These are phyloP conservation scores for Sicyos edulis DNA, from an alignment of 306 rosid genomes.

Conservation along the genomic window DNA sequence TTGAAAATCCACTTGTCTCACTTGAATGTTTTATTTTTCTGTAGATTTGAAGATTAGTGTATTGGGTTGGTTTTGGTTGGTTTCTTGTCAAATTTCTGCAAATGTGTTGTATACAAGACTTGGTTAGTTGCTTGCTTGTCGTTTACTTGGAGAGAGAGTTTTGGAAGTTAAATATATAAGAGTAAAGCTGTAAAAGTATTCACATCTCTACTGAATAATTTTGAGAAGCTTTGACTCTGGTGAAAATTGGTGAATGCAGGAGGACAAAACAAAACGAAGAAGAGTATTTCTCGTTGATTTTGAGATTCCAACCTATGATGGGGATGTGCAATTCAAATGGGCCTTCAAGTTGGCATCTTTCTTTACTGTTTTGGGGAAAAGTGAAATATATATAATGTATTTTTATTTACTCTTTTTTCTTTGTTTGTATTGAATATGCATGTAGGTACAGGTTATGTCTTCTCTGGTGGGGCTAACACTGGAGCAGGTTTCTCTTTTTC, in stretches of 20 bases:
- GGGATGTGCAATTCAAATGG: slow-evolving; percentile 31
- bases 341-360: slow-evolving; percentile 35
- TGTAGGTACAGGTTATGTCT: slow-evolving; percentile 12
- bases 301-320: slow-evolving; percentile 22
- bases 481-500: background rate
- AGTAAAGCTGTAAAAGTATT: too few relatives aligned
- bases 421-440: slow-evolving; percentile 15
- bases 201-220: too few relatives aligned
- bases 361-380: slow-evolving; percentile 26
- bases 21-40: slow-evolving; percentile 94
- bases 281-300: slow-evolving; percentile 9
- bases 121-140: too few relatives aligned
- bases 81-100: too few relatives aligned
- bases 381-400: background rate
- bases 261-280: background rate
- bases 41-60: slow-evolving; percentile 34
- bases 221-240: background rate
- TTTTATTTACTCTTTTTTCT: background rate
- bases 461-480: slow-evolving; percentile 11
- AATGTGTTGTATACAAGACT: too few relatives aligned
- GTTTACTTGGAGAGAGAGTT: too few relatives aligned
- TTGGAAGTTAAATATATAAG: too few relatives aligned
- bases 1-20: slow-evolving; percentile 66
- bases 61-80: background rate
- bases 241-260: background rate